Evolutionary conservation across 1,284 basidiomycete genomes (phyloP).

Genomic region (Athelia sp.): DNA sequence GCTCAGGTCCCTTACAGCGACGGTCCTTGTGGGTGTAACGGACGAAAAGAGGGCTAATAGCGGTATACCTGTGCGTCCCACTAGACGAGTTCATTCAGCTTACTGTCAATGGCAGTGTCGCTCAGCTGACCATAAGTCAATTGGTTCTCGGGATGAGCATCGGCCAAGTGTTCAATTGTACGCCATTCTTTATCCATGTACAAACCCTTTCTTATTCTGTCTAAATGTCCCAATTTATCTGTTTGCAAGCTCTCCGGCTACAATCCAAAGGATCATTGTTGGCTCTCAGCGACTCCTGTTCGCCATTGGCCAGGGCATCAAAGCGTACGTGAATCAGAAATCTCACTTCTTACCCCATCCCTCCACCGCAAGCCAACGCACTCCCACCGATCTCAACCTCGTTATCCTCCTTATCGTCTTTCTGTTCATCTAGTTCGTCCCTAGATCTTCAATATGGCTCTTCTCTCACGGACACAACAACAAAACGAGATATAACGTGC

Average conservation of each 20-base stretch:
- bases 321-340: conserved; percentile 10
- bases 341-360: neutral
- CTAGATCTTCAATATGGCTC: conserved; percentile 61
- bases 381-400: conserved; percentile 6
- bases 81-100: conserved; percentile 10
- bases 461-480: conserved; percentile 43
- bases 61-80: conserved; percentile 8
- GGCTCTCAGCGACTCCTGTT: conserved; percentile 10
- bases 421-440: conserved; percentile 42
- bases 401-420: conserved; percentile 16
- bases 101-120: conserved; percentile 6
- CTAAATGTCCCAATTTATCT: conserved; percentile 8
- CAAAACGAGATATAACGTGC: conserved; percentile 43
- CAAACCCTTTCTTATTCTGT: no score
- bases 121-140: conserved; percentile 7
- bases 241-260: conserved; percentile 8
- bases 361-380: conserved; percentile 4
- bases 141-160: conserved; percentile 11
- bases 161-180: conserved; percentile 9
- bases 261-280: conserved; percentile 9
- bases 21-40: conserved; percentile 8
- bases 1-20: conserved; percentile 8
- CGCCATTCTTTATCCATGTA: neutral
- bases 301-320: conserved; percentile 11
- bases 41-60: conserved; percentile 7